Evolutionary conservation across 331 rosid genomes (phyloP).

Genomic region (Pyracantha coccinea): DNA sequence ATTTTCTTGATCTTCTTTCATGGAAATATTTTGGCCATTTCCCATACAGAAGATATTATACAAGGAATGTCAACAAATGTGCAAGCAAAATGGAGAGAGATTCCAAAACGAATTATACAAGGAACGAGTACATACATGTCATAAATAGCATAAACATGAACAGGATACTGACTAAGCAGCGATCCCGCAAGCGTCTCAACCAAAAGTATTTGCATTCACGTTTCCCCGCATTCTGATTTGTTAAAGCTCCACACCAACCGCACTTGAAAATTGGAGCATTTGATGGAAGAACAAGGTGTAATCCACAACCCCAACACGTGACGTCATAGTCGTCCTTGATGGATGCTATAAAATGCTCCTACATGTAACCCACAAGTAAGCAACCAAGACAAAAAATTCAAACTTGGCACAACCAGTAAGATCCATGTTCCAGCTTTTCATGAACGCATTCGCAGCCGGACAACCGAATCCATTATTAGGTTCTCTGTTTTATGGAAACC

Average conservation of each 20-base stretch:
- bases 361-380: constrained; percentile 35
- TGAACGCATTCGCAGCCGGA: not conserved
- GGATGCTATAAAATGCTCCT: constrained; percentile 47
- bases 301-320: constrained; percentile 91
- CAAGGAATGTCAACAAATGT: not conserved
- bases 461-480: not conserved
- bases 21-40: not conserved
- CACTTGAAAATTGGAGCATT: constrained; percentile 61
- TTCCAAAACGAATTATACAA: not conserved
- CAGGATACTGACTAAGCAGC: constrained; percentile 51
- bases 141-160: constrained; percentile 57
- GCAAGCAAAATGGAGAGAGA: not conserved
- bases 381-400: constrained; percentile 6
- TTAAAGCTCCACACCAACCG: constrained; percentile 97
- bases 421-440: not conserved
- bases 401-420: not conserved
- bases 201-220: constrained; percentile 30
- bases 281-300: constrained; percentile 55
- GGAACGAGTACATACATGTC: constrained; percentile 45
- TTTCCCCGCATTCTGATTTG: constrained; percentile 43
- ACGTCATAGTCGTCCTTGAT: constrained; percentile 41
- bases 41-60: not conserved
- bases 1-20: not conserved
- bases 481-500: not conserved
- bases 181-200: constrained; percentile 68